These are phyloP conservation scores for Dioszegia hungarica DNA, from an alignment of 768 basidiomycete genomes.

Conservation along the genomic window DNA sequence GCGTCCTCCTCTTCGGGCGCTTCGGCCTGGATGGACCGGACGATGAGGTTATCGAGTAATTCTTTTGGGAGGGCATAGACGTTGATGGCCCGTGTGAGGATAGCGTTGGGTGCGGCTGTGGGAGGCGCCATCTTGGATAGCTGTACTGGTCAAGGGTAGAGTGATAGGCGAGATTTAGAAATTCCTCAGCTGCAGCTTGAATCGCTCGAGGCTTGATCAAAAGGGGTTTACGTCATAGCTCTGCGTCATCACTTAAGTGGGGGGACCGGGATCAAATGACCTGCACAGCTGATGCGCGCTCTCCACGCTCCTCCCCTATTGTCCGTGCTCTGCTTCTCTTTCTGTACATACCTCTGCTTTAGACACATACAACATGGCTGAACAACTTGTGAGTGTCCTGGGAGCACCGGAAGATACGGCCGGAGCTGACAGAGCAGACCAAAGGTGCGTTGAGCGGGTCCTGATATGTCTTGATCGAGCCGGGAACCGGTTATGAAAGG, in stretches of 20 bases:
- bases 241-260: too few relatives aligned
- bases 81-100: constrained; percentile 25
- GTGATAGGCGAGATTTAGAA: too few relatives aligned
- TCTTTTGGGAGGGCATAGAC: constrained; percentile 68
- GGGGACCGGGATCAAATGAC: too few relatives aligned
- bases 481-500: background rate
- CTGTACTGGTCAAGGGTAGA: too few relatives aligned
- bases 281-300: too few relatives aligned
- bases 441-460: constrained; percentile 43
- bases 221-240: background rate
- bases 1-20: background rate
- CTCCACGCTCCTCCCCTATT: too few relatives aligned
- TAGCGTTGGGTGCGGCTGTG: background rate
- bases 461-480: background rate
- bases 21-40: constrained; percentile 58
- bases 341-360: background rate
- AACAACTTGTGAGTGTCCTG: constrained; percentile 54
- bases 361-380: constrained; percentile 58
- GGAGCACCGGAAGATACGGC: background rate
- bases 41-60: constrained; percentile 65
- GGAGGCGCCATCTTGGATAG: background rate
- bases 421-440: constrained; percentile 30
- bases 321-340: too few relatives aligned
- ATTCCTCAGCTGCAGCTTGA: too few relatives aligned
- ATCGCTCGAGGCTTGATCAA: too few relatives aligned